A percentile compares a stretch with the other conserved stretches of the same genome.
Conservation (phyloP, 768 basidiomycete species). For the Termitomyces sp. region DNA sequence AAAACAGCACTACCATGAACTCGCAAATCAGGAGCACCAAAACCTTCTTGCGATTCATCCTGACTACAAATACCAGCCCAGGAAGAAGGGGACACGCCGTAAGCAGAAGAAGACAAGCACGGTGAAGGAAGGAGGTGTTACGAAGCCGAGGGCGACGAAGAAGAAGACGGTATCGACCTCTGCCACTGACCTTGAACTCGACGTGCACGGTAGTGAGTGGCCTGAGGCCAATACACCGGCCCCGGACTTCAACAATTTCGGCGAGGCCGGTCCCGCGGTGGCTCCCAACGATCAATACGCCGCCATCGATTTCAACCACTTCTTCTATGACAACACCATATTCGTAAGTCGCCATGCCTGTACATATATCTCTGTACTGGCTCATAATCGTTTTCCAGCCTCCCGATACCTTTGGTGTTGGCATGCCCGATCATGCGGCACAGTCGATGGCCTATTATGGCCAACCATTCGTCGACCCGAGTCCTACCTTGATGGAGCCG, state of each 20-base stretch:
- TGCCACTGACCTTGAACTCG: not conserved
- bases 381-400: not conserved
- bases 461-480: not conserved
- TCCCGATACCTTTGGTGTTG: not conserved
- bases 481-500: not conserved
- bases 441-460: not conserved
- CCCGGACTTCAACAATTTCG: not conserved
- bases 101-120: not conserved
- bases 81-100: not conserved
- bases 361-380: not conserved
- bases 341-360: not conserved
- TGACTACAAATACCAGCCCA: not conserved
- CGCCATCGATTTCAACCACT: not conserved
- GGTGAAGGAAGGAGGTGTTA: not conserved
- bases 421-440: not conserved
- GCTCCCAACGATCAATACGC: not conserved
- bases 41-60: not conserved
- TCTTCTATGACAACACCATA: not conserved
- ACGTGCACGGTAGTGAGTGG: not conserved
- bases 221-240: not conserved
- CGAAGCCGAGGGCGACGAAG: not conserved
- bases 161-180: not conserved
- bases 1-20: not conserved
- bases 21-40: not conserved
- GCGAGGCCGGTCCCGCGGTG: not conserved